Percentiles rank a stretch among this genome's conserved stretches.
Evolutionary conservation across 31 red algal genomes (phyloP).

Genomic region (Bonnemaisonia californica): DNA sequence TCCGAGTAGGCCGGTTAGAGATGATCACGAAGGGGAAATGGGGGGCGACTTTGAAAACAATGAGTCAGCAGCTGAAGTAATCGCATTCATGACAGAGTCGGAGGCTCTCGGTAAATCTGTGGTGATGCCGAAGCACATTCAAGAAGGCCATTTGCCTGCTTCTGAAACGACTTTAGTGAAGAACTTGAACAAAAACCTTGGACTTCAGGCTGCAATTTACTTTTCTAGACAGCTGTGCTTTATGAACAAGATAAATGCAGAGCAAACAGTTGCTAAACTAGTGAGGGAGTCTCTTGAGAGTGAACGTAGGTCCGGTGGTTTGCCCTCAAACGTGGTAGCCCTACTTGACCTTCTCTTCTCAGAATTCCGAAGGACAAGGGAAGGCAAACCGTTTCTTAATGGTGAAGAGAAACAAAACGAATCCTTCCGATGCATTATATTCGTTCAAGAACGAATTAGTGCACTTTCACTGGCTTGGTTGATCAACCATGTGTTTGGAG

Average conservation of each 20-base stretch:
- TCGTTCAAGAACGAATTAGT: constrained; percentile 52
- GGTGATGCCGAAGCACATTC: too few relatives aligned
- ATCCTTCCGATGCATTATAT: constrained; percentile 64
- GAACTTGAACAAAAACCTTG: constrained; percentile 2
- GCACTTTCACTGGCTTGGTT: constrained; percentile 48
- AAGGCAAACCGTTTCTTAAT: background rate
- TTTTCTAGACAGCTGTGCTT: constrained; percentile 27
- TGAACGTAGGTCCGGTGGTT: constrained; percentile 13
- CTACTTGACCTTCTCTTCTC: constrained; percentile 29
- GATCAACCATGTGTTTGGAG: constrained; percentile 53
- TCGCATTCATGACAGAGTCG: background rate
- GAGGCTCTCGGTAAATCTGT: background rate
- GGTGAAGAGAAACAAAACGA: background rate
- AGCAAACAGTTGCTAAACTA: background rate
- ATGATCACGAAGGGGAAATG: constrained; percentile 1
- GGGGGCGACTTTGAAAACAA: constrained; percentile 25
- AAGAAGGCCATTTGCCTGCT: background rate
- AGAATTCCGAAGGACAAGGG: background rate
- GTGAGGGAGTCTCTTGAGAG: background rate
- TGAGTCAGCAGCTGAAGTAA: background rate
- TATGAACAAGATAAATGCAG: background rate
- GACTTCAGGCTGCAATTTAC: constrained; percentile 14
- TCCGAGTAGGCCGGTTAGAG: background rate
- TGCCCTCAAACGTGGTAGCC: background rate
- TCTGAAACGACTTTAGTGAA: constrained; percentile 6